Base-by-base conservation (phyloP, 345 rosid species). In the Sapria himalayana region DNA sequence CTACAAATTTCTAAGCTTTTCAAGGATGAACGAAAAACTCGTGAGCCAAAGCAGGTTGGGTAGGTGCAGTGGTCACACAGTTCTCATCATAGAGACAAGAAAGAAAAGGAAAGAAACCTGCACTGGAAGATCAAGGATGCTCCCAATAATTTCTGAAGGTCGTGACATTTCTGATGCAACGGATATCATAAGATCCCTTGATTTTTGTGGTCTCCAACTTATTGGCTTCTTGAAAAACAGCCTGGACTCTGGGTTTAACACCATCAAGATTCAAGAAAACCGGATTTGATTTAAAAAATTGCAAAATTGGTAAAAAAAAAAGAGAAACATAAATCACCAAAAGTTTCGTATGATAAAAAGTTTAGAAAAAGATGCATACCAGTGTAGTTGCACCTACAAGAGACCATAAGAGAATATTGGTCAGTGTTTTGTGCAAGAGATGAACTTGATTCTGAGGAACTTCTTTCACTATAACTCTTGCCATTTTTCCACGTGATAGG, bases 151-250 rank as follows among this genome's bases (percentile, higher is more conserved):
- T 32, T 61, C 79, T 64, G 64, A 63, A 45, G 68, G 72, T 56
- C 56, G 69, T 3, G 78, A 67, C 69, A 77, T 70, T 52, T 77
- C 89, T 41, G 93, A 70, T 23, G 96, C 73, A 55, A 84, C 85
- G 55, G 93, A 91, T 61, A 91, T 75, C 92, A 73, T 63, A 47
- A 91, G 71, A 55, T 84, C 93, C 63, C 93, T 84, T 9, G 73
- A 60, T 53, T 67, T 49, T 10, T 74, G 71, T 22, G 93, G 99
- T 57, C 55, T 71, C 99, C 96, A 84, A 48, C 64, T 66, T 39
- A 78, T 91, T 38, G 66, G 72, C 49, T 75, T 86, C 75, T 75
- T 91, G 63, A 91, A 84, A 63, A 75, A 80, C 54, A 91, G 64
- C 33, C 78, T 75, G 33, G 95, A 91, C 62, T 73, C 99, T 91